Evolutionary conservation across 257 asterid genomes (phyloP), one percentile per base, ranked within the genome.

Genomic region (Fraxinus pennsylvanica): DNA sequence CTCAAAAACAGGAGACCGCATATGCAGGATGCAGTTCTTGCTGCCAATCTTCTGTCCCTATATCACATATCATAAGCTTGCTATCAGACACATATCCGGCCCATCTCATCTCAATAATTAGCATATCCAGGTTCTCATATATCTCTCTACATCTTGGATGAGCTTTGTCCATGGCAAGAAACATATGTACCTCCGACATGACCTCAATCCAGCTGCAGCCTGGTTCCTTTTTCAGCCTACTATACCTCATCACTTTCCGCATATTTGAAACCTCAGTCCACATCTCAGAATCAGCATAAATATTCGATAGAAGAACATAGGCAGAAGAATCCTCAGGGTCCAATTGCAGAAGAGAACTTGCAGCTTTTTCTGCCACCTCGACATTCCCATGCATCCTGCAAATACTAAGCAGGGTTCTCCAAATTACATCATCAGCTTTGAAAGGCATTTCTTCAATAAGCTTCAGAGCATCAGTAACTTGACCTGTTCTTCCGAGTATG

Each of bases 141-240:
- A 94, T 89, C 78, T 91, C 92, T 14, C 63, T 78, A 76, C 90
- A 88, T 77, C 89, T 86, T 5, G 97, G 97, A 88, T 94, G 98
- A 68, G 96, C 91, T 89, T 90, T 92, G 69, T 94, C 97, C 45
- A 92, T 92, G 33, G 85, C 94, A 84, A 92, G 91, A 83, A 94
- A 92, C 97, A 89, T 91, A 39, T 92, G 94, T 66, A 92, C 91
- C 77, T 90, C 97, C 33, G 97, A 86, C 75, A 87, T 90, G n/a
- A 91, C 73, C 91, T 92, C 97, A 43, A 91, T 83, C 98, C 97
- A 91, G 86, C 97, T 94, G 83, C 97, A 92, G 4, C 98, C 98
- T 0, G 97, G 97, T 80, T 92, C 97, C 71, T 92, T 94, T 59
- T 84, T 92, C 75, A 94, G 79, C 82, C 92, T 41, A 17, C 95